A percentile compares a stretch with the other conserved stretches of the same genome.
phyloP scores from a whole-genome alignment of 352 stramenopile genomes.

The Stramenopiles sp. region DNA sequence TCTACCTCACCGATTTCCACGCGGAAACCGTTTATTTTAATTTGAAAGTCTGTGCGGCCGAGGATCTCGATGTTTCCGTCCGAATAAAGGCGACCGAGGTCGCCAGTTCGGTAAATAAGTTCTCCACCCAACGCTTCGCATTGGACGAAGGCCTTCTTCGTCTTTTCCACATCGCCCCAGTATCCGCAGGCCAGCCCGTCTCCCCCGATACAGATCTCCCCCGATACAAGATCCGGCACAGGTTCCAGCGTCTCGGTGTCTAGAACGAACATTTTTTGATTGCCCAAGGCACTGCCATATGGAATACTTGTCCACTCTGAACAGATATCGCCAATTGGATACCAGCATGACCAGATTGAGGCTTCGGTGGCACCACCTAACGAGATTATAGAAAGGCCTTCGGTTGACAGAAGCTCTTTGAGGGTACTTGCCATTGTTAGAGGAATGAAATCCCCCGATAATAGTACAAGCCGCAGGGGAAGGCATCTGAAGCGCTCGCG shows the following conservation, averaged over 20 bases:
- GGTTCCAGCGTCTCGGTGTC: not conserved
- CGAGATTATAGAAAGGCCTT: not conserved
- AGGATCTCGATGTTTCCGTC: not conserved
- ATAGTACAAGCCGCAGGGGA: not conserved
- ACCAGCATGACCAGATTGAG: constrained; percentile 18
- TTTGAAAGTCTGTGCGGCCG: not conserved
- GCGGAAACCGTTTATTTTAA: not conserved
- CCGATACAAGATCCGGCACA: not conserved
- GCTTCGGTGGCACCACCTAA: constrained; percentile 21
- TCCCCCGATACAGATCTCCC: not conserved
- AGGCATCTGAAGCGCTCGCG: not conserved
- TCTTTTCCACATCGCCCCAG: not conserved
- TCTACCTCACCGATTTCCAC: not conserved
- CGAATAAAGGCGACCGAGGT: not conserved
- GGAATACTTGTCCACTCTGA: constrained; percentile 14
- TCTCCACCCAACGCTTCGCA: not conserved
- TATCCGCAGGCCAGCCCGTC: not conserved
- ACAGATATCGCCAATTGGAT: constrained; percentile 6
- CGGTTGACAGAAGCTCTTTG: constrained; percentile 1
- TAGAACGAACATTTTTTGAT: constrained; percentile 12
- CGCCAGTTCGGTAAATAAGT: not conserved
- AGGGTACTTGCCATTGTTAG: too few relatives aligned
- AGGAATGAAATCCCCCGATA: constrained; percentile 20
- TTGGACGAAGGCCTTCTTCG: not conserved
- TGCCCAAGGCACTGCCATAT: constrained; percentile 14